These are phyloP conservation scores for Cutaneotrichosporon sp. DNA, from an alignment of 1,284 basidiomycete species.

Conservation along the genomic window DNA sequence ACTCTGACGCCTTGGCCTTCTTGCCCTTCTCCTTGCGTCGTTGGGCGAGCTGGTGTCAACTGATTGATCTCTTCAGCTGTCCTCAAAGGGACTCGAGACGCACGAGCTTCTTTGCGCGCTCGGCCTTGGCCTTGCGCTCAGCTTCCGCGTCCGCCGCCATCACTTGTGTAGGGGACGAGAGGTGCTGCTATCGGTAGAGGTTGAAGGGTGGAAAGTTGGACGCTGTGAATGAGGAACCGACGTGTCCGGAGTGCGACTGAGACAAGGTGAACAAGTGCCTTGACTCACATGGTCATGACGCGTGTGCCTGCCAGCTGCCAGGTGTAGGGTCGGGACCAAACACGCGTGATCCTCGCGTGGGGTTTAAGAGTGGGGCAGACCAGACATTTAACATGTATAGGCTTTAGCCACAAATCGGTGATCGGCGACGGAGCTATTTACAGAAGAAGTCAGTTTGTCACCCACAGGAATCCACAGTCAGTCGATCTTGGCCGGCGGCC, in stretches of 20 bases:
- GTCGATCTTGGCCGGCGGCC: too few species aligned
- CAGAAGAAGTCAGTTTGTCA: not conserved
- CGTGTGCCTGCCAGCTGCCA: not conserved
- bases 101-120: constrained; percentile 49
- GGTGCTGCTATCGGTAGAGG: not conserved
- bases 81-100: constrained; percentile 1
- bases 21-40: constrained; percentile 38
- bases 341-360: not conserved
- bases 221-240: not conserved
- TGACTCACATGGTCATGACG: not conserved
- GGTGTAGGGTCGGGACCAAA: constrained; percentile 2
- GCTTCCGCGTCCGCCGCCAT: constrained; percentile 28
- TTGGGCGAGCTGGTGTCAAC: constrained; percentile 30
- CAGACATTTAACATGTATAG: not conserved
- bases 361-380: not conserved
- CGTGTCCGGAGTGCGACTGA: not conserved
- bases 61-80: too few species aligned
- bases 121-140: constrained; percentile 49
- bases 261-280: not conserved
- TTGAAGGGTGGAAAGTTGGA: not conserved
- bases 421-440: too few species aligned
- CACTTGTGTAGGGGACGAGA: not conserved
- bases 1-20: constrained; percentile 18
- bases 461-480: not conserved
- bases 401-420: not conserved